Conservation (phyloP, 176 grass and related monocot species). For the Zoysia japonica region DNA sequence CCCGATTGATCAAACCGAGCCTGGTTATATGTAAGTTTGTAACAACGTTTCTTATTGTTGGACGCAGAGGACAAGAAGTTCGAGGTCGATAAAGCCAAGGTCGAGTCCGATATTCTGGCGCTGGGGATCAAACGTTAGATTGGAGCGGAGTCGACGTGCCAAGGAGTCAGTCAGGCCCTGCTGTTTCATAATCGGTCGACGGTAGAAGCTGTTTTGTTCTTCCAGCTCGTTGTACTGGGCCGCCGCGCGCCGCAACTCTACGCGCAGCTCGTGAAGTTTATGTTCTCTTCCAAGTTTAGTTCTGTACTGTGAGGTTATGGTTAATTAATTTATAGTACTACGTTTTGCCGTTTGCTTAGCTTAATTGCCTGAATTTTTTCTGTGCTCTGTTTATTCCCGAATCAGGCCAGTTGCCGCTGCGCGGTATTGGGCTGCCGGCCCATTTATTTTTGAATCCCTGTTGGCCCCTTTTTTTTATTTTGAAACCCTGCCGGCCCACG, state of each 20-base stretch:
- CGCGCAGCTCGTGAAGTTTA: not conserved
- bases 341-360: not conserved
- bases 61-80: conserved; percentile 51
- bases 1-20: not conserved
- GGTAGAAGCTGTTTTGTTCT: not conserved
- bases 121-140: conserved; percentile 17
- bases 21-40: not conserved
- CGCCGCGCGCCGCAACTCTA: not conserved
- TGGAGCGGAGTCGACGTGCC: not conserved
- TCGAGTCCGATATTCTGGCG: conserved; percentile 36
- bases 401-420: not conserved
- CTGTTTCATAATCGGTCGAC: conserved; percentile 10
- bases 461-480: not conserved
- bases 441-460: not conserved
- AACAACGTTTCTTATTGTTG: not conserved
- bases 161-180: not conserved
- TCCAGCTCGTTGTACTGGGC: not conserved
- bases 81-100: conserved; percentile 52
- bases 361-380: not conserved
- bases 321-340: not conserved
- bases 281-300: not conserved
- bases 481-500: not conserved
- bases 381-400: not conserved
- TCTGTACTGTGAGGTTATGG: not conserved
- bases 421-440: not conserved